Conservation (phyloP, 495 filamentous ascomycete genomes). For the Penicillium chermesinum region DNA sequence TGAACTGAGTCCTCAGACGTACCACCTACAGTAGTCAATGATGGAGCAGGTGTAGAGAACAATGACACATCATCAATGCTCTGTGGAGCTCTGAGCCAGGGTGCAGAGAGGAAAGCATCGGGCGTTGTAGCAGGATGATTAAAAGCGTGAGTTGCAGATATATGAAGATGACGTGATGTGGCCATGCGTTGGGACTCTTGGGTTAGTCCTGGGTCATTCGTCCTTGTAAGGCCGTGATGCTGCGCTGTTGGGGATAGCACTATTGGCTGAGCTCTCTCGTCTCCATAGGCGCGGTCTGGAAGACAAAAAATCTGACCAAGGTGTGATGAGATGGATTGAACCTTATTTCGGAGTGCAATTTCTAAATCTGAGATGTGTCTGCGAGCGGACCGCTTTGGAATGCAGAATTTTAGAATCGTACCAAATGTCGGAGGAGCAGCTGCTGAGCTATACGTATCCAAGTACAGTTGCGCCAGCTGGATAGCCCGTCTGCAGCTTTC, state of each 20-base stretch:
- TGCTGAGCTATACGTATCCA: constrained; percentile 37
- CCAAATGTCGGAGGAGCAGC: constrained; percentile 36
- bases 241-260: constrained; percentile 12
- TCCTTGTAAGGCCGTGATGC: constrained; percentile 4
- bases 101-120: constrained; percentile 24
- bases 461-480: constrained; percentile 30
- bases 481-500: constrained; percentile 34
- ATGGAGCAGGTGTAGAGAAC: constrained; percentile 30
- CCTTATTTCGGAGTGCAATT: constrained; percentile 24
- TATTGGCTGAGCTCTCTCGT: constrained; percentile 1
- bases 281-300: constrained; percentile 3
- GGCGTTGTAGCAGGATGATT: constrained; percentile 7
- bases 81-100: constrained; percentile 30
- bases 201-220: constrained; percentile 6
- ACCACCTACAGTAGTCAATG: constrained; percentile 26
- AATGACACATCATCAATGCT: constrained; percentile 29
- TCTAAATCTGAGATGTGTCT: constrained; percentile 23
- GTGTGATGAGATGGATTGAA: constrained; percentile 30
- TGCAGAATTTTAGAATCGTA: constrained; percentile 26
- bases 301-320: constrained; percentile 30
- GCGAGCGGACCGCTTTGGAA: constrained; percentile 9
- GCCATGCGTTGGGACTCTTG: constrained; percentile 1
- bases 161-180: constrained; percentile 11
- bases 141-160: constrained; percentile 3
- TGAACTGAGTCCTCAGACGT: constrained; percentile 19